Percentiles rank a stretch among this genome's conserved stretches.
These are phyloP conservation scores for Pythium phragmitis DNA, from an alignment of 352 stramenopile species.

Conservation along the genomic window DNA sequence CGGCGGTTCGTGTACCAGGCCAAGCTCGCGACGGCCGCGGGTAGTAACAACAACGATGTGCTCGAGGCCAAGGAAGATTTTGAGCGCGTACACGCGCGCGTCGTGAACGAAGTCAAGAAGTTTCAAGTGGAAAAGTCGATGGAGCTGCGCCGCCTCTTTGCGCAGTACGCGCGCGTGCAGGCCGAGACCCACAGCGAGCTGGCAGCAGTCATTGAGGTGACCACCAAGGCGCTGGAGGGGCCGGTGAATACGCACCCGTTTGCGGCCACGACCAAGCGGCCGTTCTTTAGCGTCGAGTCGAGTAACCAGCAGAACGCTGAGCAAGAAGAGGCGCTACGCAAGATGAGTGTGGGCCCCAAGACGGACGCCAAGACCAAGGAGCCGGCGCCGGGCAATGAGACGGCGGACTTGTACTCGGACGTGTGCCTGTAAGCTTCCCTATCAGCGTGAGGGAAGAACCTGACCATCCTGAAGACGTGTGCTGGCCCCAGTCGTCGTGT, in stretches of 20 bases:
- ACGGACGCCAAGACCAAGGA: conserved; percentile 22
- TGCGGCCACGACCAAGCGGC: conserved; percentile 15
- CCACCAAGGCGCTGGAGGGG: conserved; percentile 40
- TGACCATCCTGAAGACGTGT: too few relatives aligned
- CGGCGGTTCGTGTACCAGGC: conserved; percentile 77
- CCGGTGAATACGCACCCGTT: conserved; percentile 42
- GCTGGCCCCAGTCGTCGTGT: too few relatives aligned
- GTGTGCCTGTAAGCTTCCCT: conserved; percentile 43
- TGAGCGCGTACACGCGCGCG: conserved; percentile 67
- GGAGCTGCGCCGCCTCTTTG: conserved; percentile 72
- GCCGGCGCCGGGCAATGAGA: conserved; percentile 14
- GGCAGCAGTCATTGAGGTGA: conserved; percentile 45
- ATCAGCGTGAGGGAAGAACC: too few relatives aligned
- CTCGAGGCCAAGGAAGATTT: conserved; percentile 74
- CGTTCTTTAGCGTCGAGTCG: conserved; percentile 29
- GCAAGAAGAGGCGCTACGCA: conserved; percentile 26
- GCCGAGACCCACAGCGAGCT: conserved; percentile 52
- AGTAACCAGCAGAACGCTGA: conserved; percentile 27
- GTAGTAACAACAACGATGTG: conserved; percentile 39
- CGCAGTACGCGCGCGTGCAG: conserved; percentile 67
- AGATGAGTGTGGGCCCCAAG: conserved; percentile 24
- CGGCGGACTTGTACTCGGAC: conserved; percentile 45
- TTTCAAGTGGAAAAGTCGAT: conserved; percentile 75
- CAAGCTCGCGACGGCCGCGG: conserved; percentile 48
- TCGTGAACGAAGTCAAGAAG: conserved; percentile 70